Percentiles rank a stretch among this genome's conserved stretches.
phyloP scores from a whole-genome alignment of 805 yeast genomes.

The Debaryomyces castellii region DNA sequence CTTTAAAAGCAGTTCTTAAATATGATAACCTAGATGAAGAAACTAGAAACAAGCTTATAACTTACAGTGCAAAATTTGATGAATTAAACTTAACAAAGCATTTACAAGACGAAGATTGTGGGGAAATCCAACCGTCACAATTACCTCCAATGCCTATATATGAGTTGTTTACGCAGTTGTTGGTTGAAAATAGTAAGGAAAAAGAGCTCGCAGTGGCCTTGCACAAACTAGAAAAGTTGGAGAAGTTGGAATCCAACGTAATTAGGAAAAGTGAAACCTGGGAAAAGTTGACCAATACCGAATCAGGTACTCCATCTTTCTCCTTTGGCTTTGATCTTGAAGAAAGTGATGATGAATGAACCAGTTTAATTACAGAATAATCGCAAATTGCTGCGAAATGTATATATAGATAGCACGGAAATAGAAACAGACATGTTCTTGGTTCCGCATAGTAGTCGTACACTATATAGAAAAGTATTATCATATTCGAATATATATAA shows the following conservation, averaged over 20 bases:
- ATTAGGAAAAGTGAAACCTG: slow-evolving; percentile 50
- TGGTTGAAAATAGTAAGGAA: slow-evolving; percentile 39
- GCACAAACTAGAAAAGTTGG: slow-evolving; percentile 29
- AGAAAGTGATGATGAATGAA: slow-evolving; percentile 21
- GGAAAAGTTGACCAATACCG: slow-evolving; percentile 41
- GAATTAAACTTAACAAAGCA: slow-evolving; percentile 16
- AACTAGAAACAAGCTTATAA: slow-evolving; percentile 17
- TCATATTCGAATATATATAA: too few species aligned
- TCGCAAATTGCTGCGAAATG: background rate
- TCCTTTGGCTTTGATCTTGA: slow-evolving; percentile 33
- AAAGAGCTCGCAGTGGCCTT: slow-evolving; percentile 33
- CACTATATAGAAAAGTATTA: too few species aligned
- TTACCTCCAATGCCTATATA: slow-evolving; percentile 55
- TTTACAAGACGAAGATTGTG: slow-evolving; percentile 61
- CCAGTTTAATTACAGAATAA: background rate
- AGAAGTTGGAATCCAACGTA: slow-evolving; percentile 20
- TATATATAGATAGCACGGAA: background rate
- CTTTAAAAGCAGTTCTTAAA: slow-evolving; percentile 14
- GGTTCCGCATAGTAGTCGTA: too few species aligned
- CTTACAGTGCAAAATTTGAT: slow-evolving; percentile 27
- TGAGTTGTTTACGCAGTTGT: slow-evolving; percentile 56
- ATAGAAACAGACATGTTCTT: too few species aligned
- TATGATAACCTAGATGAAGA: slow-evolving; percentile 5
- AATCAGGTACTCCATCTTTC: slow-evolving; percentile 11
- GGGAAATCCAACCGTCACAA: slow-evolving; percentile 42